Base-by-base conservation (phyloP, 2,329 filamentous ascomycete genomes). In the Fusarium palustre region DNA sequence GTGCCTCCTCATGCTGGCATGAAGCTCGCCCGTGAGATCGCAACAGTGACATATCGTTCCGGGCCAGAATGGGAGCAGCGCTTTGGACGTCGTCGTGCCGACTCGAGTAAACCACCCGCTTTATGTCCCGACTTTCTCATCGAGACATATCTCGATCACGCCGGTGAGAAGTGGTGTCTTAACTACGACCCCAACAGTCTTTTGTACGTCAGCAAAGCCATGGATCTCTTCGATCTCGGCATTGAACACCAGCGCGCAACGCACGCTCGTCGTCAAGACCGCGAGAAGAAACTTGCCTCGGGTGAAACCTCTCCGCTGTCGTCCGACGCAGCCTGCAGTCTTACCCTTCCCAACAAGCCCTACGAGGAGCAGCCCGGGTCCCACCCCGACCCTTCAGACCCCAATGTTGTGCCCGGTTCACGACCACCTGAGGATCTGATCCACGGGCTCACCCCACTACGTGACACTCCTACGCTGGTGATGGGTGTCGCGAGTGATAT, bases 71-170 rank as follows among this genome's bases (percentile, higher is more conserved):
- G 96, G 96, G 96, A 99, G 81, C 91, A 93, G 80, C 89, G 96
- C 36, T 99, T 99, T 78, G 95, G 93, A 6, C 87, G 96, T 38
- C 87, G 93, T 69, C 87, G 96, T 47, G 95, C 96, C 16, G 96
- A 99, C 77, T 86, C 93, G 0, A 89, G 88, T 71, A 94, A 93
- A 72, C 94, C 92, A 6, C 96, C 96, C 0, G 96, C 96, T 0
- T 81, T 99, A n/a, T 99, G 96, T 75, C 94, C 96, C 0, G 96
- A 99, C 77, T 99, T 98, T 76, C 85, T 99, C 25, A 97, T 99
- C 71, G 96, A 99, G 81, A 99, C 96, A 0, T 99, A 99, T 77
- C 88, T 99, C 20, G 96, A 99, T 79, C 96, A 99, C 76, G 96
- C 96, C 0, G 96, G 96, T 22, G 96, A 99, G 83, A 99, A 99